Evolutionary conservation across 371 early-diverging fungal genomes (phyloP).

Genomic region (Rhizopus arrhizus): DNA sequence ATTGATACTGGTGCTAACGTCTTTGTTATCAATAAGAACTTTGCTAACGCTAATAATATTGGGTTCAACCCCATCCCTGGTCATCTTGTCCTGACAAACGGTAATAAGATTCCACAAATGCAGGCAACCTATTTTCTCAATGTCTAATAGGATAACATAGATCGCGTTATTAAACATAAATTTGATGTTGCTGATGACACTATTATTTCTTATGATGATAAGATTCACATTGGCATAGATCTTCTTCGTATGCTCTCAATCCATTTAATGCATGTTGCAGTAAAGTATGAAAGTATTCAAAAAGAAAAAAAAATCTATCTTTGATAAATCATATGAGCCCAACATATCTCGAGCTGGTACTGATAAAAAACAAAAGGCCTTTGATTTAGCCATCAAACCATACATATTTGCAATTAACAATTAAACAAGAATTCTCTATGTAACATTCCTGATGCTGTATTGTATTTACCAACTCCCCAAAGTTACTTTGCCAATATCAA

Average conservation of each 20-base stretch:
- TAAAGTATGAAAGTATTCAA: not conserved
- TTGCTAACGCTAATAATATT: too few species aligned
- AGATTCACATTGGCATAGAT: conserved; percentile 11
- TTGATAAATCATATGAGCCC: conserved; percentile 13
- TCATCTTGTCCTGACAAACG: too few species aligned
- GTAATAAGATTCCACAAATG: too few species aligned
- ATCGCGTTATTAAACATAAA: not conserved
- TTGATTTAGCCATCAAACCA: not conserved
- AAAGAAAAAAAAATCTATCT: not conserved
- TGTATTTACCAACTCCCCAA: conserved; percentile 9
- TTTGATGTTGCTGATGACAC: conserved; percentile 12
- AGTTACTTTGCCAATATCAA: too few species aligned
- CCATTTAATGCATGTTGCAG: conserved; percentile 9
- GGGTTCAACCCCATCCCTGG: too few species aligned
- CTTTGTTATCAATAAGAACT: too few species aligned
- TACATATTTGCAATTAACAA: conserved; percentile 8
- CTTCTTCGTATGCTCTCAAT: conserved; percentile 10
- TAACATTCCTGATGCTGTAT: conserved; percentile 7
- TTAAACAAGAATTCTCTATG: conserved; percentile 6
- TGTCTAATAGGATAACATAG: conserved; percentile 12
- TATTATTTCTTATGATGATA: not conserved
- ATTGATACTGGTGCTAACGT: too few species aligned
- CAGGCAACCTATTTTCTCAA: too few species aligned
- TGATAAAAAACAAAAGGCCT: conserved; percentile 7
- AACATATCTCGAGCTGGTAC: conserved; percentile 8